Conservation (phyloP, 2,329 filamentous ascomycete genomes). For the Calonectria multiphialidica region DNA sequence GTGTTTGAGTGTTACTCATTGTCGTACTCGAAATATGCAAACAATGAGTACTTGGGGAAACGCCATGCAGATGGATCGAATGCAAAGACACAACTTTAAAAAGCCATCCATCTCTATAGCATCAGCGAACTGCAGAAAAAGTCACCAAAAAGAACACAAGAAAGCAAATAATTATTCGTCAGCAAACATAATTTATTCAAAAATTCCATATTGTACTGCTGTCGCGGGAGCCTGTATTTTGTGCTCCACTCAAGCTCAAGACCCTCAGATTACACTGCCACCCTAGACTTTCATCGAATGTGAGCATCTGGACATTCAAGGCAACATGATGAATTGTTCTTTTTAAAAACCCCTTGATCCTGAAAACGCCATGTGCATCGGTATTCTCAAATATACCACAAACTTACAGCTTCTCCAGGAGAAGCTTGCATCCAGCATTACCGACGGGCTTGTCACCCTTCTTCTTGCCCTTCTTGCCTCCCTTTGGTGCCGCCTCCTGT, state of each 20-base stretch:
- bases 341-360: constrained; percentile 21
- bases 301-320: background rate
- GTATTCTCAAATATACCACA: constrained; percentile 17
- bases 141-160: background rate
- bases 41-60: background rate
- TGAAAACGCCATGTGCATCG: constrained; percentile 23
- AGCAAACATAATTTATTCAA: background rate
- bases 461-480: constrained; percentile 56
- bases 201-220: background rate
- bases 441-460: constrained; percentile 62
- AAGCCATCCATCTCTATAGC: background rate
- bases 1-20: background rate
- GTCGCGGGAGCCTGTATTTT: background rate
- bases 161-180: background rate
- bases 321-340: constrained; percentile 23
- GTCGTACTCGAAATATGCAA: background rate
- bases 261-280: background rate
- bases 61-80: background rate
- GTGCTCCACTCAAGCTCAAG: background rate
- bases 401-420: constrained; percentile 67
- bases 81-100: background rate
- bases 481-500: constrained; percentile 59
- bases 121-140: background rate
- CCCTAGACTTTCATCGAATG: background rate
- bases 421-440: constrained; percentile 71